Base-by-base conservation (phyloP, 805 yeast species). In the Kazachstania viticola region DNA sequence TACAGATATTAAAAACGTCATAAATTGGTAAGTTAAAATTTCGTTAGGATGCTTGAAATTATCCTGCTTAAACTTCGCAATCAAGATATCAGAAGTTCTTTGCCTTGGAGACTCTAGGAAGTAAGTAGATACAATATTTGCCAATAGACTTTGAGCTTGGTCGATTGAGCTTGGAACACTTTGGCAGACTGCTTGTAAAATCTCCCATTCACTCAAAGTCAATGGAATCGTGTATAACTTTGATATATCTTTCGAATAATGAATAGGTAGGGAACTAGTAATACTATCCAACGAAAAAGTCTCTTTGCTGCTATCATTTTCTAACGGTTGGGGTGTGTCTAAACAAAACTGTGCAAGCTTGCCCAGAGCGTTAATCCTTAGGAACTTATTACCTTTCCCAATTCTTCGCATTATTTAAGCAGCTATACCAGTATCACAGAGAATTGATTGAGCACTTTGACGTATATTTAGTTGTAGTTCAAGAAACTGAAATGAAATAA, bases 181-280 rank as follows among this genome's bases (percentile, higher is more conserved):
- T 9, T 64, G 45, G 38, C 75, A 61, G n/a, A 74, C 51, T 0
- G 79, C 71, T 25, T 67, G 34, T 31, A 75, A 49, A 9, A 70
- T 64, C 42, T 75, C 80, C 47, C 67, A 62, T 38, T 75, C 79
- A 35, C 65, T 69, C 25, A 62, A 54, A 2, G 71, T 54, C 37
- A 71, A 60, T 12, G 71, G 68, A 13, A 66, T 63, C 4, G 56
- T 46, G 22, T 47, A 49, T 5, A 54, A 30, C 29, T 49, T 49
- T 1, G 50, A 37, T 2, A 40, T 34, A 18, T 50, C 35, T 1
- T 49, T 40, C 2, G 56, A 45, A 27, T 49, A 49, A 22, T 41
- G 45, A 6, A 49, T 37, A 3, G 59, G 59, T 23, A 54, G 36
- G 1, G 51, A 41, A 25, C 42, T 50, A 4, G 48, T 33, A 11